Evolutionary conservation across 352 stramenopile species (phyloP).

Genomic region (Paralagenidium karlingii): DNA sequence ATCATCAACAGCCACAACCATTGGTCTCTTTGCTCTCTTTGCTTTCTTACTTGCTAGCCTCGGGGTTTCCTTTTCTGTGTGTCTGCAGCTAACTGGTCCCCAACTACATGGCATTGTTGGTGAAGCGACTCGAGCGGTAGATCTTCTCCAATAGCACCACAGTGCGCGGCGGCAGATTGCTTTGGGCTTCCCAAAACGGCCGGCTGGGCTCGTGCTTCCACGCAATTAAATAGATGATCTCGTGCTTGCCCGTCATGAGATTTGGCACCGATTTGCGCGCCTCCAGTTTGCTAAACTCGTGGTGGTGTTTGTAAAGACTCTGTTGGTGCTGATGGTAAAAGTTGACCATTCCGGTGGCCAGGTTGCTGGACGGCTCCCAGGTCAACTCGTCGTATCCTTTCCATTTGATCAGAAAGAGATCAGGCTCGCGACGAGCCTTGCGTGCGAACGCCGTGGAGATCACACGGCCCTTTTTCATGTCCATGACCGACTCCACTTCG

Average conservation of each 20-base stretch:
- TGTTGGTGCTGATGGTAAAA: slow-evolving; percentile 40
- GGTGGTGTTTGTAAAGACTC: slow-evolving; percentile 24
- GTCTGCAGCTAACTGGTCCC: too few species aligned
- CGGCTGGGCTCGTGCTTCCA: too few species aligned
- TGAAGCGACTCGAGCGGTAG: slow-evolving; percentile 20
- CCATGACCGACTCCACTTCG: too few species aligned
- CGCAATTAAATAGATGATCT: slow-evolving; percentile 61
- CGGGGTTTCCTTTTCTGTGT: too few species aligned
- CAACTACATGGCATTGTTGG: too few species aligned
- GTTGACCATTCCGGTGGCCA: slow-evolving; percentile 39
- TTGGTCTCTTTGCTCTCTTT: too few species aligned
- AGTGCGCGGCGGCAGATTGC: slow-evolving; percentile 35
- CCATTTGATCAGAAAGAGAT: slow-evolving; percentile 70
- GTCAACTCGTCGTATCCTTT: slow-evolving; percentile 64
- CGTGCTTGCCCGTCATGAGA: slow-evolving; percentile 29
- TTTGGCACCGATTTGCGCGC: slow-evolving; percentile 43
- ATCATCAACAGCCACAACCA: too few species aligned
- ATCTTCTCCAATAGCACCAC: slow-evolving; percentile 63
- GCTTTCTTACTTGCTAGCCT: too few species aligned
- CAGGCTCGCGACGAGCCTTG: too few species aligned
- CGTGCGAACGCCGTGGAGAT: too few species aligned
- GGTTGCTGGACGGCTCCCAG: slow-evolving; percentile 58
- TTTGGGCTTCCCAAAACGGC: slow-evolving; percentile 43
- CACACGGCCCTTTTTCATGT: too few species aligned
- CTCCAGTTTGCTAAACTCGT: slow-evolving; percentile 37